Base-by-base conservation (phyloP, 2,329 filamentous ascomycete species). In the Cladorrhinum sp. region DNA sequence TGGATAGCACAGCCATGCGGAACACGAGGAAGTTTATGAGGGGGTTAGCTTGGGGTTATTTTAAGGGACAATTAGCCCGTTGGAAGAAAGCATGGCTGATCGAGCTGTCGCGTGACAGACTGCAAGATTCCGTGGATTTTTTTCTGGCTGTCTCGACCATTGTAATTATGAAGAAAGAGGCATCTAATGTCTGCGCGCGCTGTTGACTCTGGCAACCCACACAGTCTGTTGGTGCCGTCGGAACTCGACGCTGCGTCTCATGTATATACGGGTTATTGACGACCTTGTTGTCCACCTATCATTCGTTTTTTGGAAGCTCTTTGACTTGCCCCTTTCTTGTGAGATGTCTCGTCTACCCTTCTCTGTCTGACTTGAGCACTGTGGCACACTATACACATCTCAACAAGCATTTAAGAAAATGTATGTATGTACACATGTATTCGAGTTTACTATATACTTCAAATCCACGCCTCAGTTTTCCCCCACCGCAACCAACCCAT, bases 201-300 rank as follows among this genome's bases (percentile, higher is more conserved):
- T 7, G 28, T 21, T 53, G 18, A n/a, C 28, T 36, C 16, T 10
- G 14, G n/a, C 49, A 21, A 24, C 18, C 39, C n/a, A 33, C 21
- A 30, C 48, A 28, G 20, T 24, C 23, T n/a, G 12, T 9, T 2
- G 23, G 14, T 18, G 3, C 12, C 52, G 8, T 36, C 33, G 12
- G 39, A 23, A 26, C 10, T 48, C 49, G 23, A 18, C 18, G 21
- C 33, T 26, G 20, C 36, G 52, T 53, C 53, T 50, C 55, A 51
- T 63, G 61, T 63, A 63, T 24, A 57, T 60, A 63, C 53, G 52
- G 58, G 52, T 53, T 60, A 58, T 51, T 63, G 52, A 58, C 51
- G 50, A 58, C 20, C 8, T 48, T 48, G 58, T 51, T 51, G 24
- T 51, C 16, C 21, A 51, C 6, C 6, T 51, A 14, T 51, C 8